Percentiles rank a stretch among this genome's conserved stretches.
Evolutionary conservation across 305 asterid genomes (phyloP).

Genomic region (Solanum chacoense): DNA sequence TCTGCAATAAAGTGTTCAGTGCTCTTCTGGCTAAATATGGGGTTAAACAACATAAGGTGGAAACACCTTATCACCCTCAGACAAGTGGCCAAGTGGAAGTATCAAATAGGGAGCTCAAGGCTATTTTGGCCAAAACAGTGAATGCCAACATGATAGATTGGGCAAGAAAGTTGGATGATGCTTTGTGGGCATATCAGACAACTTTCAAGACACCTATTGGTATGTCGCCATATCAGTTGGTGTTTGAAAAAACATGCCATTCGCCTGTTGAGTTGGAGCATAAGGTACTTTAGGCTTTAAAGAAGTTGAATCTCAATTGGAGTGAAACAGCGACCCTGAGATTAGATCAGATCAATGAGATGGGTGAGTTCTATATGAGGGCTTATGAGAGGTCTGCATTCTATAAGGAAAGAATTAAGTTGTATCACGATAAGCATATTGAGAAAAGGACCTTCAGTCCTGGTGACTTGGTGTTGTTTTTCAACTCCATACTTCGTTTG

Average conservation of each 20-base stretch:
- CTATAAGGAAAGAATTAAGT: no score
- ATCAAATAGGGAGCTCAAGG: no score
- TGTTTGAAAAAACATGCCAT: neutral
- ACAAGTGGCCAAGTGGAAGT: neutral
- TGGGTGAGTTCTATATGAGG: neutral
- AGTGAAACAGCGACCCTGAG: neutral
- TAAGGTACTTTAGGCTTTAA: neutral
- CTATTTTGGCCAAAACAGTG: neutral
- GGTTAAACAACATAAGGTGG: neutral
- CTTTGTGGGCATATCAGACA: neutral
- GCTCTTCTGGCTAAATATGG: neutral
- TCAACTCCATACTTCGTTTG: no score
- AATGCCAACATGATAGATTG: neutral
- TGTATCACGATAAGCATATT: no score
- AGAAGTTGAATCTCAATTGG: neutral
- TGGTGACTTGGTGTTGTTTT: no score
- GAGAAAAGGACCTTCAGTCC: no score
- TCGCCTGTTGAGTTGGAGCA: neutral
- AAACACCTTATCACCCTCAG: neutral
- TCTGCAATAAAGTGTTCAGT: neutral
- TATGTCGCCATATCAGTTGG: neutral
- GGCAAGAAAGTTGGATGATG: neutral
- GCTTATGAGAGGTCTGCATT: no score
- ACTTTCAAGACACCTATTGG: neutral
- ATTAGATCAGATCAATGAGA: neutral